phyloP scores from a whole-genome alignment of 371 early-diverging fungal genomes.

The Mucor piriformis region DNA sequence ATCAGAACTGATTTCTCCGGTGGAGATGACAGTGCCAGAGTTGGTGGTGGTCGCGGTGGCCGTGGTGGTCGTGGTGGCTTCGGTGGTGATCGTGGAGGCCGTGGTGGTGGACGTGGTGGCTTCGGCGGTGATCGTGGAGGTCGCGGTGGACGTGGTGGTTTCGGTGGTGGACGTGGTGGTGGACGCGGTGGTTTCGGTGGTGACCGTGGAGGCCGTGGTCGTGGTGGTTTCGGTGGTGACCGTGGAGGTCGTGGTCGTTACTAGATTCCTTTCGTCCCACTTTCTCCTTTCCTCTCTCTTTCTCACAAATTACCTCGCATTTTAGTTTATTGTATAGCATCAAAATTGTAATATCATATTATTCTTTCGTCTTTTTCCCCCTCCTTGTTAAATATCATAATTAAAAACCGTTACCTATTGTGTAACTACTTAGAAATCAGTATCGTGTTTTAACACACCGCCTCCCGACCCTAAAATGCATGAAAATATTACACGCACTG shows the following conservation, averaged over 20 bases:
- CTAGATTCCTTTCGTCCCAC: not conserved
- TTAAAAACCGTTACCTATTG: not conserved
- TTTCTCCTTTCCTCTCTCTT: not conserved
- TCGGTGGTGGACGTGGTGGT: constrained; percentile 29
- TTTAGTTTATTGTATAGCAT: constrained; percentile 6
- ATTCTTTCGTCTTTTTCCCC: not conserved
- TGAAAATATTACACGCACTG: too few relatives aligned
- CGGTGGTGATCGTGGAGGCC: constrained; percentile 32
- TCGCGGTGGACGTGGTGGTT: constrained; percentile 42
- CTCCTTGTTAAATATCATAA: constrained; percentile 1
- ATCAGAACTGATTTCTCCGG: constrained; percentile 67
- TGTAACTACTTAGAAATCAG: not conserved
- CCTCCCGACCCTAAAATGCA: too few relatives aligned
- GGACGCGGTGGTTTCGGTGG: constrained; percentile 32
- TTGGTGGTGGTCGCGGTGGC: constrained; percentile 54
- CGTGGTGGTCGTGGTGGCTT: constrained; percentile 52
- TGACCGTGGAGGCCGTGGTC: constrained; percentile 29
- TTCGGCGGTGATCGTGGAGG: constrained; percentile 44
- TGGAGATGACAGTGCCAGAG: constrained; percentile 42
- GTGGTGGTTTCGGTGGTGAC: constrained; percentile 22
- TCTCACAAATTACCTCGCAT: not conserved
- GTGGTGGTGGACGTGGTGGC: constrained; percentile 45
- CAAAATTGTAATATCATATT: constrained; percentile 2
- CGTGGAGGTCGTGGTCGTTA: constrained; percentile 30
- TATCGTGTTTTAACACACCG: too few relatives aligned